Percentiles rank a stretch among this genome's conserved stretches.
Evolutionary conservation across 1,284 basidiomycete species (phyloP).

Genomic region (Ustilago sp.): DNA sequence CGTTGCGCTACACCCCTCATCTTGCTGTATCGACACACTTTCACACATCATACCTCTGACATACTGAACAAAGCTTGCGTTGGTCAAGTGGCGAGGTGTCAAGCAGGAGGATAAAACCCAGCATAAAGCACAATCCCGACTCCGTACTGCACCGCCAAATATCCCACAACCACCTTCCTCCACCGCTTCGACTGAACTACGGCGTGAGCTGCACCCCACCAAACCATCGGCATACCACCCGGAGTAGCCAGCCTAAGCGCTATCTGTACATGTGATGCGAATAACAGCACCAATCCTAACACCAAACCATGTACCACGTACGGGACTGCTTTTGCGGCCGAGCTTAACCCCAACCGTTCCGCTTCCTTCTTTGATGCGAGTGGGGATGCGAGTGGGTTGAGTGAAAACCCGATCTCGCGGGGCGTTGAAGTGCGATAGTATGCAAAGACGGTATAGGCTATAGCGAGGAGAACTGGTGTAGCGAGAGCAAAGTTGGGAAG

Average conservation of each 20-base stretch:
- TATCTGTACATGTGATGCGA: constrained; percentile 90
- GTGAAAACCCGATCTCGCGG: constrained; percentile 11
- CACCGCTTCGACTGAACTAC: constrained; percentile 71
- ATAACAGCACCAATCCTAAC: constrained; percentile 75
- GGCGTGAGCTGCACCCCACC: constrained; percentile 81
- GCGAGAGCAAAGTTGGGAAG: constrained; percentile 88
- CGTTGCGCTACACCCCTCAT: too few relatives aligned
- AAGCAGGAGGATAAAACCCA: constrained; percentile 90
- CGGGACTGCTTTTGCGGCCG: constrained; percentile 71
- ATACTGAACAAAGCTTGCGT: background rate
- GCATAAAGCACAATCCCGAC: constrained; percentile 83
- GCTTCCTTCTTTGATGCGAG: background rate
- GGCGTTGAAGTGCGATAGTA: constrained; percentile 10
- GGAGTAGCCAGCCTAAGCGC: constrained; percentile 82
- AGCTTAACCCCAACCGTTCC: background rate
- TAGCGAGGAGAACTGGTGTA: constrained; percentile 74
- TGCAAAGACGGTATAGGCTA: constrained; percentile 62
- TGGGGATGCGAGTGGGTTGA: constrained; percentile 51
- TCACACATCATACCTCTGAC: background rate
- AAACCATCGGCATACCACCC: constrained; percentile 77
- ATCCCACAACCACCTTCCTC: constrained; percentile 73
- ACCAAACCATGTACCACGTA: constrained; percentile 79
- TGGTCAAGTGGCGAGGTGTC: background rate
- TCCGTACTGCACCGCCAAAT: constrained; percentile 81
- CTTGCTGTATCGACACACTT: background rate